phyloP scores from a whole-genome alignment of 129 eudicot genomes.

The Saussurea involucrata region DNA sequence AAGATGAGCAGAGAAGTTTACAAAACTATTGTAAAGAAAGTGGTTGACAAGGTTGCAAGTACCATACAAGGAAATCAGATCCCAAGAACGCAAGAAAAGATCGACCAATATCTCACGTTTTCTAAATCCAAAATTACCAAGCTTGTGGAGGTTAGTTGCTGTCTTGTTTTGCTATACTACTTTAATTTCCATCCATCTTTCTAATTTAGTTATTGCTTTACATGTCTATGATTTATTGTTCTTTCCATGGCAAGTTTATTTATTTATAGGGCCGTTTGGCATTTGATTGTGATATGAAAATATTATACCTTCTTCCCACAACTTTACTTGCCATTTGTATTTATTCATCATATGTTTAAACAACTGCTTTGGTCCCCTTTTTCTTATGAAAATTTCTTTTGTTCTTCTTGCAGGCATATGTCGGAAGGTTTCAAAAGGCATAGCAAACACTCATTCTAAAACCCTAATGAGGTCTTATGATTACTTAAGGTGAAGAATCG shows the following conservation, averaged over 20 bases:
- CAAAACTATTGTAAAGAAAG: constrained; percentile 76
- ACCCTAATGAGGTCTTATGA: not conserved
- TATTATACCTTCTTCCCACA: not conserved
- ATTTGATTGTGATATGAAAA: not conserved
- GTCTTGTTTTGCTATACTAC: not conserved
- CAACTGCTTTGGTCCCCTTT: not conserved
- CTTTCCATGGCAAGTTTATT: not conserved
- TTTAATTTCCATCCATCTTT: not conserved
- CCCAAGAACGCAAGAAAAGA: constrained; percentile 67
- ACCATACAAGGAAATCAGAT: constrained; percentile 56
- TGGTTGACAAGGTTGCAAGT: constrained; percentile 69
- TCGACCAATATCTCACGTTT: constrained; percentile 59
- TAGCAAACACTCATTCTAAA: constrained; percentile 15
- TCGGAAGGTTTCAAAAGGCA: constrained; percentile 59
- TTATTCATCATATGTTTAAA: not conserved
- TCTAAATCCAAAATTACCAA: constrained; percentile 54
- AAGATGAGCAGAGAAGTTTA: constrained; percentile 75
- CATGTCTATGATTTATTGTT: not conserved
- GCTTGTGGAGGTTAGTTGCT: constrained; percentile 68
- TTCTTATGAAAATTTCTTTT: not conserved
- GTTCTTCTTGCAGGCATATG: constrained; percentile 63
- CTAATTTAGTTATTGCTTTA: not conserved
- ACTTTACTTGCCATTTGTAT: not conserved
- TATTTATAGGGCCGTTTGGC: not conserved
- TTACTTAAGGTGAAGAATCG: constrained; percentile 12